Base-by-base conservation (phyloP, 1,284 basidiomycete genomes). In the Agroathelia rolfsii region DNA sequence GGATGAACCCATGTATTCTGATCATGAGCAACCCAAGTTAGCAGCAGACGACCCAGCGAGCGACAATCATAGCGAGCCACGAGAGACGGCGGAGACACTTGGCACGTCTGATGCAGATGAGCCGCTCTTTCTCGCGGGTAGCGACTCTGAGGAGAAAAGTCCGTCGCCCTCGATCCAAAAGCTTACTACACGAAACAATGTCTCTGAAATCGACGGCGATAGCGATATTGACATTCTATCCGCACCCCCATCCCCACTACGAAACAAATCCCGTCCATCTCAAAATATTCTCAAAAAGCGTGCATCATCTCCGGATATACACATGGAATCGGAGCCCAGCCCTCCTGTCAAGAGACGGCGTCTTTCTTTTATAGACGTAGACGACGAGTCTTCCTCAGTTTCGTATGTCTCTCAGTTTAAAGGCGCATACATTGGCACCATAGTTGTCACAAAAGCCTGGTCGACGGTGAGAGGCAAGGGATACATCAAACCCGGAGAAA, bases 391-490 rank as follows among this genome's bases (percentile, higher is more conserved):
- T 4, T 19, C 20, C 19, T 20, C 24, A 5, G 12, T 8, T 28
- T 8, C 13, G 10, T 9, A 23, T 9, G 19, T 18, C 8, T 13
- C 16, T 6, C 18, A 22, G 3, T 48, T 51, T 18, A 41, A 34
- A 6, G 43, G 49, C 11, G 44, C 49, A 17, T 85, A 81, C 44
- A 48, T 86, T 13, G 82, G 82, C 8, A 75, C 76, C 27, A 63
- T 84, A 36, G 42, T 84, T 7, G 65, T 85, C n/a, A 64, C 67
- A n/a, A 78, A 80, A 44, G 82, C 80, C 6, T 86, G 80, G 79
- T 80, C 77, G 41, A 86, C 77, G 13, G 75, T 69, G n/a, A 77
- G 70, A 34, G 81, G 80, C 2, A 72, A 68, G 41, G 75, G 76
- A 2, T 82, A 82, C 41, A 59, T 81, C 27, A 74, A 74, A 35